phyloP scores from a whole-genome alignment of 805 yeast genomes.

The Starmerella scarabaei region DNA sequence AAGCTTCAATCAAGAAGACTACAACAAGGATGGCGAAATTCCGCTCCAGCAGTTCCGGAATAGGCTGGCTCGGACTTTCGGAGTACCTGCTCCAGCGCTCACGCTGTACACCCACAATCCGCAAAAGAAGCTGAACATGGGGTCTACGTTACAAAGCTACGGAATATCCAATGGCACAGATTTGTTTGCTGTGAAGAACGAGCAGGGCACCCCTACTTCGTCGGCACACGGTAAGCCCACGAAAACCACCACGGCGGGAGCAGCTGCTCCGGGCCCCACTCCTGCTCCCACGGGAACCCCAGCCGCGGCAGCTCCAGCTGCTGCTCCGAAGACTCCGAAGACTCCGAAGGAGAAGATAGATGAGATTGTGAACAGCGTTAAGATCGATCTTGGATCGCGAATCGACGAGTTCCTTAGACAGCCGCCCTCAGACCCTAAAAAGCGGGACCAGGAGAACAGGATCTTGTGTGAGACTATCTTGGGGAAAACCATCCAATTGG shows the following conservation, averaged over 20 bases:
- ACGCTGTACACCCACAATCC: constrained; percentile 15
- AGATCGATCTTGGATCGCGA: constrained; percentile 22
- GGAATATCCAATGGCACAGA: constrained; percentile 19
- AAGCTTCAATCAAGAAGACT: constrained; percentile 21
- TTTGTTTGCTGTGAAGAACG: constrained; percentile 18
- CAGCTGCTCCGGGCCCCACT: constrained; percentile 1
- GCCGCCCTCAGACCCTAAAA: constrained; percentile 19
- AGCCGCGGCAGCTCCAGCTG: not conserved
- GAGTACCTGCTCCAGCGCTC: constrained; percentile 28
- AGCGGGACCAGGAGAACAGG: constrained; percentile 24
- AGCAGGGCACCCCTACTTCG: no score
- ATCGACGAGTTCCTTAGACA: constrained; percentile 17
- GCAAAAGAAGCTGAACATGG: constrained; percentile 16
- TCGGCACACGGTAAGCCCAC: not conserved
- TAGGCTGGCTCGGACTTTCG: constrained; percentile 44
- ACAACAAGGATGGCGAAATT: constrained; percentile 43
- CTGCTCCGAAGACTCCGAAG: constrained; percentile 11
- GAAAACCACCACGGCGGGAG: constrained; percentile 2
- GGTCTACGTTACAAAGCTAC: constrained; percentile 16
- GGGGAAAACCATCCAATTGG: constrained; percentile 27
- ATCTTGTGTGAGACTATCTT: constrained; percentile 26
- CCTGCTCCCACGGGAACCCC: constrained; percentile 10
- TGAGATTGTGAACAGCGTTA: constrained; percentile 19
- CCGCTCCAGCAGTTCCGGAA: constrained; percentile 48
- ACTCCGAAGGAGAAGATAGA: constrained; percentile 22